Conservation (phyloP, 2,329 filamentous ascomycete genomes). For the Aspergillus ruber region DNA sequence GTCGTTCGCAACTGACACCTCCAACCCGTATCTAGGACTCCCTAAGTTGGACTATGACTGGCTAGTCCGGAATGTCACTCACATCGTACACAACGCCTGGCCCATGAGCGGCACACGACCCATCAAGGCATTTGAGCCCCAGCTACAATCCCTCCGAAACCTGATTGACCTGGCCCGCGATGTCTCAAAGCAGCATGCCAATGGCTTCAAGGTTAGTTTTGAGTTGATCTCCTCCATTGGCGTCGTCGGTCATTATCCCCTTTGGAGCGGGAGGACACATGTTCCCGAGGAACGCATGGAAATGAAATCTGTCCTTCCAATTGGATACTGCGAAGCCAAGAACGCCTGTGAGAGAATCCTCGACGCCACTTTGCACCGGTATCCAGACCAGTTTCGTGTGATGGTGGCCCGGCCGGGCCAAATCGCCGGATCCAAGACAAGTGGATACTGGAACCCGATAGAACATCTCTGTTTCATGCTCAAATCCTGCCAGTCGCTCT, state of each 20-base stretch:
- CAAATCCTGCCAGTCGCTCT: conserved; percentile 45
- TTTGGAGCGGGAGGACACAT: too few species aligned
- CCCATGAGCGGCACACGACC: conserved; percentile 18
- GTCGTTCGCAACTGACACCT: too few species aligned
- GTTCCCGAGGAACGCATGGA: conserved; percentile 19
- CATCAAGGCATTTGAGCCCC: conserved; percentile 15
- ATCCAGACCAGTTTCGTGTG: conserved; percentile 38
- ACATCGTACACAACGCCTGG: conserved; percentile 37
- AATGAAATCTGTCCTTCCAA: conserved; percentile 37
- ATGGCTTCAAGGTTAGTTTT: conserved; percentile 25
- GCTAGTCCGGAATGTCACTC: conserved; percentile 38
- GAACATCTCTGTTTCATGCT: conserved; percentile 48
- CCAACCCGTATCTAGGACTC: too few species aligned
- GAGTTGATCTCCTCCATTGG: conserved; percentile 40
- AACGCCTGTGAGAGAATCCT: conserved; percentile 47
- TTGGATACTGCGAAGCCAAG: conserved; percentile 51
- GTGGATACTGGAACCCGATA: conserved; percentile 50
- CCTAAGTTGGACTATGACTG: too few species aligned
- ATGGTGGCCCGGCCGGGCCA: conserved; percentile 46
- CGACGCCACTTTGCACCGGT: conserved; percentile 41
- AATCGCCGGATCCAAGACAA: conserved; percentile 46
- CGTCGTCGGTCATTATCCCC: conserved; percentile 29
- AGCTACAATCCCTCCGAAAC: conserved; percentile 43
- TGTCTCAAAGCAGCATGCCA: conserved; percentile 12
- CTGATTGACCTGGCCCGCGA: conserved; percentile 43